Base-by-base conservation (phyloP, 2,329 filamentous ascomycete genomes). In the Samsoniella hepiali region DNA sequence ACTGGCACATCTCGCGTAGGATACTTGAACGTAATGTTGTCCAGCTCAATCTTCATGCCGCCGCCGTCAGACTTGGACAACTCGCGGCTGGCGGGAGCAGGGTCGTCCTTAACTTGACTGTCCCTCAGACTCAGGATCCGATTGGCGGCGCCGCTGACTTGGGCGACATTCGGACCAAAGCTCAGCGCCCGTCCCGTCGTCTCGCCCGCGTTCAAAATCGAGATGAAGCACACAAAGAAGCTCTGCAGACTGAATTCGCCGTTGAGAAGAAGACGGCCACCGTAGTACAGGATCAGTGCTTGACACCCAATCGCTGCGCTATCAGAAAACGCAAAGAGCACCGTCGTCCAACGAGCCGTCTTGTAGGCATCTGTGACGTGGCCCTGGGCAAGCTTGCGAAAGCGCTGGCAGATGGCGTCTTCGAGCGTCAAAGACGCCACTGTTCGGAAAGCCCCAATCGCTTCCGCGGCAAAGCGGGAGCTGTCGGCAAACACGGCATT, bases 391-490 rank as follows among this genome's bases (percentile, higher is more conserved):
- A 91, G 78, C 0, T 66, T 71, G n/a, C 83, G 76, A 69, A 92
- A 93, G 36, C 88, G 82, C 3, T 79, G 70, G 50, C 82, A 79
- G 64, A 92, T 90, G 11, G 80, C 77, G 15, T 87, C 81, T 71
- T 93, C 90, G 70, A 93, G 83, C 1, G 87, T 90, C 22, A 93
- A 78, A 1, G 88, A 83, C 0, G 87, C 78, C 8, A 93, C 90
- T 0, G 90, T 93, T 9, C 90, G 82, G 72, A 91, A 91, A 0
- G 89, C 89, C 1, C 86, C 82, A 45, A 93, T 90, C 4, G 89
- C 84, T 72, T 93, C 90, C 1, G 88, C 84, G 0, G 88, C 90
- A 68, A 92, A 91, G 68, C 90, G 85, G 27, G 89, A 90, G 69
- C 88, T 91, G 67, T 89, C 85, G 17, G 84, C 82, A 68, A 91